Conservation (phyloP, 768 basidiomycete species). For the Trametes cingulata region DNA sequence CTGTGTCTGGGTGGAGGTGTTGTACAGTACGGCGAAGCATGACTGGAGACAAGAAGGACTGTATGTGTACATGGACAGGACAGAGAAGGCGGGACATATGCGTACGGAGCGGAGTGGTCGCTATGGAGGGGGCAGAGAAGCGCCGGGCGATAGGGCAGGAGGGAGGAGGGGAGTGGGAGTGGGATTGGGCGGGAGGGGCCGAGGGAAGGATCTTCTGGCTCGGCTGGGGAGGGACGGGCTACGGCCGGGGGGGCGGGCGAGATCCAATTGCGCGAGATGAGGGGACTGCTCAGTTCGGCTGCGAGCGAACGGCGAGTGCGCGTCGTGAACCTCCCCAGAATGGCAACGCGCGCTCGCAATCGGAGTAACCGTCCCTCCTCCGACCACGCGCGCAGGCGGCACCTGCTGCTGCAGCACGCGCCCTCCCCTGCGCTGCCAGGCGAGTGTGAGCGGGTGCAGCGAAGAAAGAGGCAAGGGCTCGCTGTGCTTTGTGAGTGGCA, state of each 20-base stretch:
- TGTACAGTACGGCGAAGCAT: too few species aligned
- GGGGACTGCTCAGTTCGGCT: constrained; percentile 26
- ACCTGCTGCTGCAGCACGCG: too few species aligned
- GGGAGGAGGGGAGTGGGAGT: background rate
- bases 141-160: background rate
- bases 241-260: constrained; percentile 16
- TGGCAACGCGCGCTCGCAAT: constrained; percentile 8
- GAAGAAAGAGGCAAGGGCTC: background rate
- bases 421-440: too few species aligned
- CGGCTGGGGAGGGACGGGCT: too few species aligned
- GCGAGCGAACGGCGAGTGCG: constrained; percentile 16
- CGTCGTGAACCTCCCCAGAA: constrained; percentile 14
- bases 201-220: constrained; percentile 22
- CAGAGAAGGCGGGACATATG: background rate
- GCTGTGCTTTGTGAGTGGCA: background rate
- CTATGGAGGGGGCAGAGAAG: constrained; percentile 8
- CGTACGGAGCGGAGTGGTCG: constrained; percentile 1
- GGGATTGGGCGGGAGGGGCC: constrained; percentile 14
- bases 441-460: too few species aligned
- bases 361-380: constrained; percentile 13
- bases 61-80: background rate
- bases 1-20: too few species aligned
- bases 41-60: background rate
- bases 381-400: constrained; percentile 4
- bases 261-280: constrained; percentile 23